Base-by-base conservation (phyloP, 2,329 filamentous ascomycete species). In the Claviceps sp. region DNA sequence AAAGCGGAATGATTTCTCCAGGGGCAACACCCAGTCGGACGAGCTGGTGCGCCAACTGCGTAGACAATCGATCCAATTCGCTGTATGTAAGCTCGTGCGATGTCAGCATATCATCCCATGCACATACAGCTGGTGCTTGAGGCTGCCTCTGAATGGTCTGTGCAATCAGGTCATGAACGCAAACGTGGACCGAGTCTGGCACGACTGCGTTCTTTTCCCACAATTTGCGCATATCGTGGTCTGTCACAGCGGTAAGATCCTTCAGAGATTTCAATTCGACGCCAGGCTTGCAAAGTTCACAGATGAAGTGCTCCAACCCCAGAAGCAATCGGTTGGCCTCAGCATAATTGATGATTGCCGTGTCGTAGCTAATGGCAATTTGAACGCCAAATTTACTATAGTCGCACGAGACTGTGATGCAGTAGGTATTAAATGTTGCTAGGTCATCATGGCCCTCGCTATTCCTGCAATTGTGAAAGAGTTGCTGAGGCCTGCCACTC, bases 81-180 rank as follows among this genome's bases (percentile, higher is more conserved):
- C 59, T 50, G 54, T 76, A 77, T 2, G 71, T 74, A 50, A 75
- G 66, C 51, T 60, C 59, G 37, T 38, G 14, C 13, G 37, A 38
- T 14, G 5, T 38, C 37, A 38, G 14, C 37, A n/a, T 38, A 37
- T 74, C 73, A 54, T 77, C 74, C 72, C 72, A 76, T 0, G 74
- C 74, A 51, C 71, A 61, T n/a, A 77, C 66, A 22, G 74, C 74
- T 5, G 65, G 56, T 22, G 65, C 62, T n/a, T 65, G 57, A 1
- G 73, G 72, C 3, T 67, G 63, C 24, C 57, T 54, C 13, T 54
- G 56, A 14, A 69, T 68, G 49, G 67, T 66, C 13, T 69, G 63
- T 9, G 65, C 62, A 51, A 77, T 68, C 52, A 75, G 59, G 43
- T 75, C 70, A 55, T 77, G 74, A 64, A 75, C 72, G 55, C 70